Base-by-base conservation (phyloP, 208 protist species). In the Angomonas desouzai region DNA sequence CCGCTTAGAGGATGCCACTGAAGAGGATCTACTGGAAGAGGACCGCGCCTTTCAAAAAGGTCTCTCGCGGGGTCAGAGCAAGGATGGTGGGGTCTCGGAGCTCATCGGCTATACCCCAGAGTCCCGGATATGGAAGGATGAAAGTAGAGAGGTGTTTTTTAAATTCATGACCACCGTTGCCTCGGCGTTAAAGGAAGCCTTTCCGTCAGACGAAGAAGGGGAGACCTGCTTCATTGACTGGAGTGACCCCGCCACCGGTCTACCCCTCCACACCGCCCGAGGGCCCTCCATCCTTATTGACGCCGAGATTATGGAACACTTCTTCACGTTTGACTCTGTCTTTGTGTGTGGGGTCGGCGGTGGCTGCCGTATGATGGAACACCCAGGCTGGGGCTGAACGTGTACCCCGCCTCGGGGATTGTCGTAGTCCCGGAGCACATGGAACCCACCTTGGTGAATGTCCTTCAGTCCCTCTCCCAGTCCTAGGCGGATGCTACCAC, bases 301-400 rank as follows among this genome's bases (percentile, higher is more conserved):
- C 48, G 29, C 64, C 6, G 79, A 81, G 51, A 62, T 64, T 1
- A 72, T 82, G 27, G 72, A 82, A 51, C 71, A 79, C 33, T 77
- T 82, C 34, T 80, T 85, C 43, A 60, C 66, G 0, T 85, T 73
- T 30, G 40, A 71, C 61, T 65, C 68, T 36, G 72, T 80, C 2
- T 48, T 77, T 27, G 72, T 85, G n/a, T 65, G 68, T 3, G 69
- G 68, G 0, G 61, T 63, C 3, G 76, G 76, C 23, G 79, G 79
- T 16, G 72, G 72, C 20, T 85, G 79, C 53, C 74, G 79, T 55
- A 85, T 85, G 76, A 59, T 82, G 18, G 45, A 76, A 58, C 79
- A 85, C 48, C 76, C 74, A 45, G 48, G 16, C 75, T 74, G 11
- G 79, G 76, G 16, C 63, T 81, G 43, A 73, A 75, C 51, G 58